phyloP scores from a whole-genome alignment of 2,329 filamentous ascomycete genomes.

The Monosporascus sp. region DNA sequence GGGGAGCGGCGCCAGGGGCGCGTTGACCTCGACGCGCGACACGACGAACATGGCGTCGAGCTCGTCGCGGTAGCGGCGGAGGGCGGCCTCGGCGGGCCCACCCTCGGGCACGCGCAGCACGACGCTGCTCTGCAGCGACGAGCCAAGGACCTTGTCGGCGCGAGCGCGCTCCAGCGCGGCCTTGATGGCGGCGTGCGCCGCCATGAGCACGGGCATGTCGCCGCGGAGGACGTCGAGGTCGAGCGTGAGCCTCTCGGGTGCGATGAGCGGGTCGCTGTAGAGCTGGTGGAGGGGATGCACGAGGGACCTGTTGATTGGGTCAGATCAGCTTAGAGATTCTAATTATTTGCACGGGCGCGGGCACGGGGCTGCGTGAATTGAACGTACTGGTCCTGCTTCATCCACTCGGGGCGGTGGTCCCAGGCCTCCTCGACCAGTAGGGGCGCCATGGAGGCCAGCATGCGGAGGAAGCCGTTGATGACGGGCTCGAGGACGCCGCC shows the following conservation, averaged over 20 bases:
- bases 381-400: conserved; percentile 45
- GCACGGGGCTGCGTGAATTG: conserved; percentile 8
- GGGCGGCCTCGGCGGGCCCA: conserved; percentile 21
- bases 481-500: conserved; percentile 61
- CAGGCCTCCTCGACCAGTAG: conserved; percentile 84
- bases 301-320: conserved; percentile 14
- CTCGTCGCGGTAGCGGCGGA: conserved; percentile 41
- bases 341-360: too few relatives aligned
- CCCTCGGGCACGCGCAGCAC: conserved; percentile 41
- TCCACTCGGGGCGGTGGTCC: conserved; percentile 64
- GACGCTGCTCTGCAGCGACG: conserved; percentile 74
- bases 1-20: conserved; percentile 15
- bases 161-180: conserved; percentile 68
- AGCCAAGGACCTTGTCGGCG: conserved; percentile 66
- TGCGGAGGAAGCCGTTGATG: conserved; percentile 66
- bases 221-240: conserved; percentile 34
- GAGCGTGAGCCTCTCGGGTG: conserved; percentile 31
- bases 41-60: conserved; percentile 63
- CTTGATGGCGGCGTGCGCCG: conserved; percentile 64
- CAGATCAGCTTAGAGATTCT: too few relatives aligned
- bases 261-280: conserved; percentile 39
- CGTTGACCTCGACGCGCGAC: conserved; percentile 52
- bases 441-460: conserved; percentile 77
- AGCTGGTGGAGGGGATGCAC: conserved; percentile 41
- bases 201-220: conserved; percentile 43